Conservation (phyloP, 2,329 filamentous ascomycete genomes). For the Apiospora saccharicola region DNA sequence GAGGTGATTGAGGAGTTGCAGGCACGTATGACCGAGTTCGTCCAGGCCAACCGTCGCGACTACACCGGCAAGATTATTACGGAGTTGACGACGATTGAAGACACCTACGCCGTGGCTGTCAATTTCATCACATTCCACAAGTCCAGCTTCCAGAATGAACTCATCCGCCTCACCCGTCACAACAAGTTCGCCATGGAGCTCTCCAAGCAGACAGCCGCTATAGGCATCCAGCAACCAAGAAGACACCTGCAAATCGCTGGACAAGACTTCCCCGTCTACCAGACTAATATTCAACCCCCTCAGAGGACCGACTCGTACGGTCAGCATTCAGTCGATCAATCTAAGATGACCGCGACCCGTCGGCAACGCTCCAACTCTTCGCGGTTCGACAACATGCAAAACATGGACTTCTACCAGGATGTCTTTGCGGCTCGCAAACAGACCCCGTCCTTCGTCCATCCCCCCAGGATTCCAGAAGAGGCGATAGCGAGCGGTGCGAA, state of each 20-base stretch:
- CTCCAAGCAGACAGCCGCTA: constrained; percentile 83
- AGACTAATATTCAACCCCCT: constrained; percentile 46
- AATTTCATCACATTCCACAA: constrained; percentile 99
- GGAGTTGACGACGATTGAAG: constrained; percentile 79
- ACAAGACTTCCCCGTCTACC: constrained; percentile 70
- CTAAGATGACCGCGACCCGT: constrained; percentile 37
- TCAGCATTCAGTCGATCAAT: constrained; percentile 34
- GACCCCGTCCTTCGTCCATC: constrained; percentile 31
- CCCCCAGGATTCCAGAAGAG: constrained; percentile 35
- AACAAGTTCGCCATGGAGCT: constrained; percentile 95
- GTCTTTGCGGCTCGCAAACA: constrained; percentile 51
- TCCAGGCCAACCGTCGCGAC: constrained; percentile 85
- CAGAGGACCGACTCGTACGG: constrained; percentile 35
- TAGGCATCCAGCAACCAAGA: constrained; percentile 85
- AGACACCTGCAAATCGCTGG: constrained; percentile 75
- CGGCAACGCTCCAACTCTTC: constrained; percentile 38
- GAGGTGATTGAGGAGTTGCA: constrained; percentile 84
- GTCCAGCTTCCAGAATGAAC: constrained; percentile 94
- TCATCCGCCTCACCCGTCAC: constrained; percentile 85
- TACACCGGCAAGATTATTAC: constrained; percentile 87
- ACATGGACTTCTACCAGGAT: constrained; percentile 51
- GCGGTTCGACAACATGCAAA: constrained; percentile 32
- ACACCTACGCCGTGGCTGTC: constrained; percentile 85
- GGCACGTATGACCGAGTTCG: constrained; percentile 81
- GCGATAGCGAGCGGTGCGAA: constrained; percentile 39